phyloP scores from a whole-genome alignment of 202 grass and related monocot genomes.

The Alloteropsis angusta region DNA sequence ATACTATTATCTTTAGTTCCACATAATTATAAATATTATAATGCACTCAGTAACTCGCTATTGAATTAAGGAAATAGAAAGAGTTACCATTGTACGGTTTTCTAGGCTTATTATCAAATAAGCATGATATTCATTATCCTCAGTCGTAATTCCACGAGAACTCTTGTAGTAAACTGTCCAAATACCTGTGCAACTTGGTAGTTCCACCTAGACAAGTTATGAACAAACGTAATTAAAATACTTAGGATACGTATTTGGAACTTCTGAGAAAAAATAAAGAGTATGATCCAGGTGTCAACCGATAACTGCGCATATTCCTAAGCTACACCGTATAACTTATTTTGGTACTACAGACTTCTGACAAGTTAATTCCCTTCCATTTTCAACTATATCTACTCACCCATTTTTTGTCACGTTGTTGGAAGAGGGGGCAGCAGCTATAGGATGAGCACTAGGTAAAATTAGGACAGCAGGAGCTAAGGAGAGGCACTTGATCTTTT shows the following conservation, averaged over 20 bases:
- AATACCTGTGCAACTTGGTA: constrained; percentile 92
- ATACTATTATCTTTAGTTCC: not conserved
- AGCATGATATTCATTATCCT: constrained; percentile 95
- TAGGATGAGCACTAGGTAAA: no score
- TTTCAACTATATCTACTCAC: not conserved
- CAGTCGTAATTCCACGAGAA: constrained; percentile 54
- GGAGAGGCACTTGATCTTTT: no score
- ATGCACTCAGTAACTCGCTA: not conserved
- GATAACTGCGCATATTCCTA: not conserved
- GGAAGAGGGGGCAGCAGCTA: no score
- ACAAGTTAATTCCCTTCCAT: not conserved
- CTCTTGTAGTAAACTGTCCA: constrained; percentile 98
- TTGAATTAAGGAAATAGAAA: constrained; percentile 9
- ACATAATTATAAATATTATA: not conserved
- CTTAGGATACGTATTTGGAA: not conserved
- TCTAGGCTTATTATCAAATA: constrained; percentile 98
- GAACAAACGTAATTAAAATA: constrained; percentile 15
- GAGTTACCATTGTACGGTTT: constrained; percentile 74
- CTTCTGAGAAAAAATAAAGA: not conserved
- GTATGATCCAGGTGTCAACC: not conserved
- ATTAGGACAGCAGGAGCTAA: no score
- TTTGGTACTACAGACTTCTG: not conserved
- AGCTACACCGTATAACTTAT: not conserved
- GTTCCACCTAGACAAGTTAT: constrained; percentile 50
- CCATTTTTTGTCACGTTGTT: no score